Base-by-base conservation (phyloP, 768 basidiomycete genomes). In the Lactifluus rugatus region DNA sequence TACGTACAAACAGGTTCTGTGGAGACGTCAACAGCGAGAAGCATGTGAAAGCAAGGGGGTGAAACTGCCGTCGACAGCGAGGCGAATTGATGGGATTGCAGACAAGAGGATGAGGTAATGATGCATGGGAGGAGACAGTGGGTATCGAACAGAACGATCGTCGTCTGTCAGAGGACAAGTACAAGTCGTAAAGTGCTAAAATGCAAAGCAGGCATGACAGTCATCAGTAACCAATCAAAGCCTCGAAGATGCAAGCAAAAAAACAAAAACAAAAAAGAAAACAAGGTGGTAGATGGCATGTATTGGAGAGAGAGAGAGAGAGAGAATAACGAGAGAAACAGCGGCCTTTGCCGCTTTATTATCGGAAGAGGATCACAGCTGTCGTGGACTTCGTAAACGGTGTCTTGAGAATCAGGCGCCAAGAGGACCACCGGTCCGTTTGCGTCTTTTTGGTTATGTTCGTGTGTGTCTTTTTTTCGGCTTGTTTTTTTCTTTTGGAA, bases 1-100 rank as follows among this genome's bases (percentile, higher is more conserved):
- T 83, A 80, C 78, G 84, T 85, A 84, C 83, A 82, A 21, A 63
- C 44, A 48, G 55, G 56, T 63, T 55, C 36, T 49, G 37, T 37
- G 70, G 70, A 71, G 68, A 68, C 66, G 54, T 31, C 50, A 42
- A 56, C 21, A 64, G 62, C 53, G 59, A 68, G 58, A 58, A 36
- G 48, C 51, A 39, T 62, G 54, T 25, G 58, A 65, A 61, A 57
- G 65, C 59, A 68, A 63, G 63, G 11, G n/a, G 60, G 58, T 50
- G 42, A 19, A 63, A 60, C 66, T 66, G 65, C 42, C 55, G 65
- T 61, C 45, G 53, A 48, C 53, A 50, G 46, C 39, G 53, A 54
- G 58, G 52, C 34, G 32, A 31, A 44, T 32, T 14, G n/a, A 59
- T 50, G n/a, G 42, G 52, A 52, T 47, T 54, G 28, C 42, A 56